Conservation (phyloP, 2,329 filamentous ascomycete genomes). For the Ophiostoma sp. region DNA sequence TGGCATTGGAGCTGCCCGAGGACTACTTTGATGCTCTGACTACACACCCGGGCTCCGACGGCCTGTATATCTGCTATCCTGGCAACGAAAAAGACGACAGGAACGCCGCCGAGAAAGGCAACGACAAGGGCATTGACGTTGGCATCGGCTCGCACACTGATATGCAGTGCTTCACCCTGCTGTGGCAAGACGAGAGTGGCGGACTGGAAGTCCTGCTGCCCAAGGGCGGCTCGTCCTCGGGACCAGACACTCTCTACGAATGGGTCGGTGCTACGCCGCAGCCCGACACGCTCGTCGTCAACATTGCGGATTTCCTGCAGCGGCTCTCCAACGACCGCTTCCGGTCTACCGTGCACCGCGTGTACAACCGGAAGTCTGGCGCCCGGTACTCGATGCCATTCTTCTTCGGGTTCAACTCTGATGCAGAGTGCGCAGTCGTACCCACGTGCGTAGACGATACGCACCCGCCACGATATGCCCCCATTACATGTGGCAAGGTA, state of each 20-base stretch:
- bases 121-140: conserved; percentile 31
- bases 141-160: conserved; percentile 45
- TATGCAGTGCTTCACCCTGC: conserved; percentile 35
- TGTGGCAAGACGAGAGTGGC: conserved; percentile 25
- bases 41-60: conserved; percentile 33
- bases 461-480: conserved; percentile 40
- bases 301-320: conserved; percentile 28
- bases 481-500: conserved; percentile 39
- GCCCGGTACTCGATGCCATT: conserved; percentile 27
- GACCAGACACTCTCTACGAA: conserved; percentile 14
- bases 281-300: conserved; percentile 26
- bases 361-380: conserved; percentile 23
- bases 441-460: conserved; percentile 37
- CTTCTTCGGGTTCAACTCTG: conserved; percentile 40
- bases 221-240: neutral
- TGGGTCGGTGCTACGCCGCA: conserved; percentile 23
- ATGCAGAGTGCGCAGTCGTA: conserved; percentile 40
- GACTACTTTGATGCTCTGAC: conserved; percentile 40
- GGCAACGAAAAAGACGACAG: neutral
- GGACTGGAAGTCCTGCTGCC: conserved; percentile 26
- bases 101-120: neutral
- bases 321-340: conserved; percentile 27
- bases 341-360: conserved; percentile 27
- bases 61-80: conserved; percentile 29
- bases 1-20: conserved; percentile 27